Conservation (phyloP, 2,329 filamentous ascomycete species). For the Colletotrichum gloeosporioides region DNA sequence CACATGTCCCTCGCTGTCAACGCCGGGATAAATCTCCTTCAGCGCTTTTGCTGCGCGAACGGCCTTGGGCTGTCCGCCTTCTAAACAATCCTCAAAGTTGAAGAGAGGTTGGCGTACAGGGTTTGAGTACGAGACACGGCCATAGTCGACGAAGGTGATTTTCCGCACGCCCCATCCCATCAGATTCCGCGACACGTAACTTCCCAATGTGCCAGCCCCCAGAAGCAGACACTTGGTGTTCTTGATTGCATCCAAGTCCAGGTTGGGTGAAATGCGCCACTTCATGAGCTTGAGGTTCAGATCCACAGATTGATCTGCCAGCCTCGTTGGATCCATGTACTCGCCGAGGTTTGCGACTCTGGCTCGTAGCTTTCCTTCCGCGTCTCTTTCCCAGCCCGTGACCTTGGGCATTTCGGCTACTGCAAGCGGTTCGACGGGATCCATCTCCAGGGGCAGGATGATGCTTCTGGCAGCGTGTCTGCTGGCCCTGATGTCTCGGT, state of each 20-base stretch:
- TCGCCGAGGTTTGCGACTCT: conserved; percentile 84
- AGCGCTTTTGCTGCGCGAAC: conserved; percentile 79
- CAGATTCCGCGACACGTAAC: conserved; percentile 89
- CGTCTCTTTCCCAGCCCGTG: conserved; percentile 92
- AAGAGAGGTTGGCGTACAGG: conserved; percentile 95
- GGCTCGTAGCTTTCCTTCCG: conserved; percentile 76
- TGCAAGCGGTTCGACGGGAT: conserved; percentile 47
- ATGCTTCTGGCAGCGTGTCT: conserved; percentile 84
- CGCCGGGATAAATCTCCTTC: conserved; percentile 87
- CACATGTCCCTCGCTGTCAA: conserved; percentile 79
- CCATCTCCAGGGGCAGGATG: conserved; percentile 71
- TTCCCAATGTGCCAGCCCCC: conserved; percentile 90
- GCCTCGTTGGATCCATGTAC: conserved; percentile 87
- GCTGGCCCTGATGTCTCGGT: conserved; percentile 79
- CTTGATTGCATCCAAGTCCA: conserved; percentile 89
- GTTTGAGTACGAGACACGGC: conserved; percentile 92
- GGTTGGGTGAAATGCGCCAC: conserved; percentile 90
- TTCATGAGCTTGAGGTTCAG: conserved; percentile 98
- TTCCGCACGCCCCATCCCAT: conserved; percentile 96
- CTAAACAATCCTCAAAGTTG: conserved; percentile 84
- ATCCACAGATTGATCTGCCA: conserved; percentile 94
- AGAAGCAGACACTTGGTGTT: conserved; percentile 88
- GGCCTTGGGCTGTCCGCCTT: conserved; percentile 86
- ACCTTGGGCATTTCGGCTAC: conserved; percentile 77
- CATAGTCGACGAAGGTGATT: conserved; percentile 96